Evolutionary conservation across 2,329 filamentous ascomycete genomes (phyloP).

Genomic region (Colletotrichum euphorbiae): DNA sequence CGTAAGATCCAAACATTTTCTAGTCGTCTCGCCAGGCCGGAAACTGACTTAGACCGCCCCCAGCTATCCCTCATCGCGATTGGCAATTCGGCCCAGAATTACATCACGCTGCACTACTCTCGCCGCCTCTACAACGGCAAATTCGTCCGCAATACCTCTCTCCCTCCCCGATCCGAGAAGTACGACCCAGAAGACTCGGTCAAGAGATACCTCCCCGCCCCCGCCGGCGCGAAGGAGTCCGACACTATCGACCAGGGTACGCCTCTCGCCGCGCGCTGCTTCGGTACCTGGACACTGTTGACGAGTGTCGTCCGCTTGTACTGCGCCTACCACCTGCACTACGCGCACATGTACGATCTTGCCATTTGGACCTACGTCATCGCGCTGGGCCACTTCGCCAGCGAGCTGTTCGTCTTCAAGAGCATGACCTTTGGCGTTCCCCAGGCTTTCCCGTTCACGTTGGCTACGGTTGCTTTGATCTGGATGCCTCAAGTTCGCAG

Average conservation of each 20-base stretch:
- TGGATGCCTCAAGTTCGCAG: conserved; percentile 77
- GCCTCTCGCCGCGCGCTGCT: conserved; percentile 80
- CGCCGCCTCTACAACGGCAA: conserved; percentile 85
- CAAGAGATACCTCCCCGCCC: conserved; percentile 62
- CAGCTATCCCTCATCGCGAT: conserved; percentile 87
- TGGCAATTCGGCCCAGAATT: conserved; percentile 87
- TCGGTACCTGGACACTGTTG: conserved; percentile 89
- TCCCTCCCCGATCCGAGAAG: conserved; percentile 54
- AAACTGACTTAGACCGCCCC: not conserved
- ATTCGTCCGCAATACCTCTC: conserved; percentile 63
- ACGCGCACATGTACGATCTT: conserved; percentile 80
- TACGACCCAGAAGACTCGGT: conserved; percentile 65
- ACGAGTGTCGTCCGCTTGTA: conserved; percentile 82
- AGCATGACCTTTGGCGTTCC: conserved; percentile 74
- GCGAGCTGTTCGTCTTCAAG: conserved; percentile 84
- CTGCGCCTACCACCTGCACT: conserved; percentile 83
- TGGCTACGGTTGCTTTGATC: conserved; percentile 62
- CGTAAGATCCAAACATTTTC: conserved; percentile 51
- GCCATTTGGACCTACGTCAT: conserved; percentile 85
- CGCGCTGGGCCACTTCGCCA: conserved; percentile 81
- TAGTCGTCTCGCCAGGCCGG: not conserved
- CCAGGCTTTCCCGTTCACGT: conserved; percentile 65
- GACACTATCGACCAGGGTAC: conserved; percentile 73
- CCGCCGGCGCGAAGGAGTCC: conserved; percentile 57
- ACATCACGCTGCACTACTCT: conserved; percentile 82